Conservation (phyloP, 1,139 yeast genomes). For the Arxiozyma bovina region DNA sequence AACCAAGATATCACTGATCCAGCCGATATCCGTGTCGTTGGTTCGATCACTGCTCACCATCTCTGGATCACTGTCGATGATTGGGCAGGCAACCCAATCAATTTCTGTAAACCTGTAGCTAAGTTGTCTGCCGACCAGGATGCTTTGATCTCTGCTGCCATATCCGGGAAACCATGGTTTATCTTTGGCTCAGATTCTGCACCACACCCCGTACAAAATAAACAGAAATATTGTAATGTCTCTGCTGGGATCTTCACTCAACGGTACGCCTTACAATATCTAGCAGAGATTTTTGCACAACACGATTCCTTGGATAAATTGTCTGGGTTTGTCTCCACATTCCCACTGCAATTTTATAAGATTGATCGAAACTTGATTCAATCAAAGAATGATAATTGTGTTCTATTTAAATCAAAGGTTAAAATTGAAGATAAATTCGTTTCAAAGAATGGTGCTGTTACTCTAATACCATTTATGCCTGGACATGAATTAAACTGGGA, state of each 20-base stretch:
- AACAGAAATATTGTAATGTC: constrained; percentile 70
- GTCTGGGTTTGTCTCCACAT: constrained; percentile 64
- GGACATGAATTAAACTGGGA: constrained; percentile 69
- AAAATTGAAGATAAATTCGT: constrained; percentile 50
- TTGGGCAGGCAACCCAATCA: constrained; percentile 95
- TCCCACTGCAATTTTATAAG: constrained; percentile 64
- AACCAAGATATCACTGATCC: constrained; percentile 43
- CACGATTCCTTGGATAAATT: constrained; percentile 55
- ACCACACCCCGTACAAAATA: constrained; percentile 79
- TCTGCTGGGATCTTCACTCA: constrained; percentile 98
- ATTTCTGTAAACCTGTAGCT: constrained; percentile 97
- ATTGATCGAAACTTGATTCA: constrained; percentile 37
- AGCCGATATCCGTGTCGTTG: constrained; percentile 55
- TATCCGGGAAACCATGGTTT: constrained; percentile 85
- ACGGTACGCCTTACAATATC: constrained; percentile 67
- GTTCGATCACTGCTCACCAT: constrained; percentile 94
- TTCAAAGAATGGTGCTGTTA: constrained; percentile 37
- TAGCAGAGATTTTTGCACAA: constrained; percentile 78
- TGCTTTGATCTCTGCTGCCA: constrained; percentile 79
- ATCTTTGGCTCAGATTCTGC: constrained; percentile 98
- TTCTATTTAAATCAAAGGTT: constrained; percentile 43
- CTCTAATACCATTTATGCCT: constrained; percentile 84
- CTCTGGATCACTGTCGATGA: constrained; percentile 77
- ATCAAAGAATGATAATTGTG: constrained; percentile 39
- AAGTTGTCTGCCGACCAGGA: constrained; percentile 77